These are phyloP conservation scores for Articulospora tetracladia DNA, from an alignment of 495 filamentous ascomycete species.

Conservation along the genomic window DNA sequence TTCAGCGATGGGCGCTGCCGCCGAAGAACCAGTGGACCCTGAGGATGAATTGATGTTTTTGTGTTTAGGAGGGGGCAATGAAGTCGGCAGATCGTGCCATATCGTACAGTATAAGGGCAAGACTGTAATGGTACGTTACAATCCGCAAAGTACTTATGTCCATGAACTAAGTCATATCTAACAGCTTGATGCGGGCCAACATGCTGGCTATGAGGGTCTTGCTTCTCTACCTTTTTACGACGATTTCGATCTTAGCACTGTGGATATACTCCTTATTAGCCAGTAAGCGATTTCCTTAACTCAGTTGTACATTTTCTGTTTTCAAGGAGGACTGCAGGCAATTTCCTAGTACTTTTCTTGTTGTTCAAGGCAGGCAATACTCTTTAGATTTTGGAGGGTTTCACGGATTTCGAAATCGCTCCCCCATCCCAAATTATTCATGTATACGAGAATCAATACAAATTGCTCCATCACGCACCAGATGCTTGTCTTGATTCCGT, in stretches of 20 bases:
- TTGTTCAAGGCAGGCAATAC: background rate
- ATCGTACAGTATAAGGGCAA: conserved; percentile 99
- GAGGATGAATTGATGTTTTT: conserved; percentile 90
- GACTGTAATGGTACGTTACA: conserved; percentile 84
- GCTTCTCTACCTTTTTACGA: conserved; percentile 95
- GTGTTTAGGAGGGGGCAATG: conserved; percentile 90
- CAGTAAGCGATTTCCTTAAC: conserved; percentile 65
- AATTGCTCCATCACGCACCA: conserved; percentile 15
- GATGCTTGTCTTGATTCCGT: conserved; percentile 26
- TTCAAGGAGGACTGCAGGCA: background rate
- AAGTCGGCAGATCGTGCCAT: conserved; percentile 95
- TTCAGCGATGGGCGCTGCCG: conserved; percentile 53
- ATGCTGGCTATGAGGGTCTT: conserved; percentile 94
- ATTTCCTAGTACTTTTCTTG: background rate
- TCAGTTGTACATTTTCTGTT: conserved; percentile 12
- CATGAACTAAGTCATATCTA: conserved; percentile 1
- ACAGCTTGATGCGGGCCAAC: conserved; percentile 93
- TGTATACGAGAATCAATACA: conserved; percentile 32
- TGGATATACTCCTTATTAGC: conserved; percentile 94
- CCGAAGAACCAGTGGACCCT: conserved; percentile 69
- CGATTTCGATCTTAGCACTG: conserved; percentile 94
- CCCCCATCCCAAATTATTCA: conserved; percentile 7
- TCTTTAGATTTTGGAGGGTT: background rate
- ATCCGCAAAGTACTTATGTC: background rate
- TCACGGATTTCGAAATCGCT: background rate